phyloP scores from a whole-genome alignment of 2,329 filamentous ascomycete genomes.

The Cyphellophora attinorum region DNA sequence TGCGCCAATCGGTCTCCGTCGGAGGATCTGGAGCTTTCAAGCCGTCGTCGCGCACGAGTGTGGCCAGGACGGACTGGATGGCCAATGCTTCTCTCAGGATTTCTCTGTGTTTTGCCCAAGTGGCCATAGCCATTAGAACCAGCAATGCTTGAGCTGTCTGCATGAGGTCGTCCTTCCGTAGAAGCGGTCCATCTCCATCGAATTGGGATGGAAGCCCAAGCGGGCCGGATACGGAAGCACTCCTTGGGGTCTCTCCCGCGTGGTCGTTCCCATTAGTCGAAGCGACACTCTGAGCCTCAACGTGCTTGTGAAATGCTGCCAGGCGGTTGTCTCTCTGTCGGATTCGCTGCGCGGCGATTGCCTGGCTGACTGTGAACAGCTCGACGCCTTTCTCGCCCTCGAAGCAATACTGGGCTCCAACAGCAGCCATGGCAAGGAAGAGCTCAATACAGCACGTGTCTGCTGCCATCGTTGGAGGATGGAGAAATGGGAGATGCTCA shows the following conservation, averaged over 20 bases:
- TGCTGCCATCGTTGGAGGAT: constrained; percentile 13
- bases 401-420: constrained; percentile 18
- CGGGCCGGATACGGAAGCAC: constrained; percentile 12
- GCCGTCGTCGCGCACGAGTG: constrained; percentile 18
- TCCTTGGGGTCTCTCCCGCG: constrained; percentile 8
- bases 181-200: constrained; percentile 4
- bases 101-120: constrained; percentile 19
- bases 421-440: constrained; percentile 17
- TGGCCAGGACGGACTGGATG: constrained; percentile 19
- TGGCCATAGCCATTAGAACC: constrained; percentile 19
- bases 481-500: constrained; percentile 19
- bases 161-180: constrained; percentile 13
- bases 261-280: constrained; percentile 3
- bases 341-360: constrained; percentile 17
- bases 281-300: constrained; percentile 16
- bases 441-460: constrained; percentile 15
- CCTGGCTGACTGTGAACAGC: constrained; percentile 14
- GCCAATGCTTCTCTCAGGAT: constrained; percentile 19
- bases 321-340: constrained; percentile 13
- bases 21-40: constrained; percentile 11
- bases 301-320: constrained; percentile 11
- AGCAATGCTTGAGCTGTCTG: constrained; percentile 17
- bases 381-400: constrained; percentile 17
- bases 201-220: constrained; percentile 11
- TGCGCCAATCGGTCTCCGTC: constrained; percentile 20